Evolutionary conservation across 805 yeast genomes (phyloP), one percentile per base, ranked within the genome.

Genomic region (Kuraishia borneana): DNA sequence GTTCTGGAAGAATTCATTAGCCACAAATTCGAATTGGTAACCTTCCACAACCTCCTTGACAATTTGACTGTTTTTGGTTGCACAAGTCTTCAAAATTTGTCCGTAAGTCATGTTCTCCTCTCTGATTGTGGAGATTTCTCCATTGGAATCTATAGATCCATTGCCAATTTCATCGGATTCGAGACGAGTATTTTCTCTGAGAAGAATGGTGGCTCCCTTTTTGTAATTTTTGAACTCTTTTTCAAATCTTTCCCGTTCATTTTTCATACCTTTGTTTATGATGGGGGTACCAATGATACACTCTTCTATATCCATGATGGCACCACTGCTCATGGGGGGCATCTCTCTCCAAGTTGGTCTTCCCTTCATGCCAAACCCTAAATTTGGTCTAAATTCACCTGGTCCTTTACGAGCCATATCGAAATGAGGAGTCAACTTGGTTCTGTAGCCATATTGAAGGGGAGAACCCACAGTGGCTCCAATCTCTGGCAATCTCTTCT

Each of bases 1-100:
- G 60, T 89, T 89, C 59, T 89, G 98, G 66, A 92, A 92, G 52
- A 92, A 92, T 54, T 88, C 95, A 36, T 95, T 95, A 0, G 96
- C 96, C 21, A 87, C 77, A 55, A 84, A 92, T 48, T 83, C 78
- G 56, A 92, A 92, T 33, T 76, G 70, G 54, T 68, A 74, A 2
- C 89, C 94, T 39, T 73, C 69, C 30, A 82, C 70, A 45, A 70
- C 71, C 50, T 88, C 96, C 6, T 74, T 73, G 35, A 89, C 92
- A 34, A 83, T 74, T 39, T 78, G 83, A 52, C 88, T 76, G 21
- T 83, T 58, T 38, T 82, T 70, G 0, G 95, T 84, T 10, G 79
- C 85, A 55, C 92, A 84, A 1, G 87, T 74, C 47, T 81, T 79
- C 36, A 68, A 31, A 67, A 52, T 25, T 51, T 54, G 16, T 50